Evolutionary conservation across 2,329 filamentous ascomycete species (phyloP).

Genomic region (Thielaviopsis populi): DNA sequence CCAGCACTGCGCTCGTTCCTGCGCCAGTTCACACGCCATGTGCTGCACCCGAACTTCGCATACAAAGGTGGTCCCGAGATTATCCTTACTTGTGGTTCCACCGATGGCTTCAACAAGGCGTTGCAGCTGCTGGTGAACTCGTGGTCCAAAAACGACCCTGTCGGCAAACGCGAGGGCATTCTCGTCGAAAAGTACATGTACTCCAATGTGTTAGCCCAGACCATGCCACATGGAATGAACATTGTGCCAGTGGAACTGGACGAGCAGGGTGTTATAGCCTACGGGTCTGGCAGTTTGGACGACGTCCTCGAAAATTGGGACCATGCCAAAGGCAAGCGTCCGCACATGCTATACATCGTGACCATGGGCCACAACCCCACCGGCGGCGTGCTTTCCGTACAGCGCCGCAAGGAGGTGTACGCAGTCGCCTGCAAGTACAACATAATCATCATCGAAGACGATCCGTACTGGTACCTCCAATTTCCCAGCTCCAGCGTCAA

Average conservation of each 20-base stretch:
- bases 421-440: constrained; percentile 69
- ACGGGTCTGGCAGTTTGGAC: constrained; percentile 56
- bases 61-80: constrained; percentile 65
- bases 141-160: constrained; percentile 52
- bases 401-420: constrained; percentile 66
- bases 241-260: constrained; percentile 63
- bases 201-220: constrained; percentile 57
- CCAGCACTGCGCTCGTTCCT: constrained; percentile 65
- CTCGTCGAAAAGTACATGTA: constrained; percentile 72
- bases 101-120: constrained; percentile 70
- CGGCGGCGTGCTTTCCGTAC: constrained; percentile 55
- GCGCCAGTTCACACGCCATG: constrained; percentile 58
- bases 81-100: constrained; percentile 65
- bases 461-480: constrained; percentile 92
- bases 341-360: constrained; percentile 79
- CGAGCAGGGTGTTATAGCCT: constrained; percentile 60
- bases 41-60: constrained; percentile 67
- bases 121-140: constrained; percentile 61
- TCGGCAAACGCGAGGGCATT: constrained; percentile 57
- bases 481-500: constrained; percentile 53
- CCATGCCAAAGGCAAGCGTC: constrained; percentile 52
- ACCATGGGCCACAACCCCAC: constrained; percentile 79
- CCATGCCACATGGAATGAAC: constrained; percentile 53
- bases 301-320: constrained; percentile 80
- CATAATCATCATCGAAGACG: constrained; percentile 82